These are phyloP conservation scores for Colletotrichum liriopes DNA, from an alignment of 2,329 filamentous ascomycete species.

Conservation along the genomic window DNA sequence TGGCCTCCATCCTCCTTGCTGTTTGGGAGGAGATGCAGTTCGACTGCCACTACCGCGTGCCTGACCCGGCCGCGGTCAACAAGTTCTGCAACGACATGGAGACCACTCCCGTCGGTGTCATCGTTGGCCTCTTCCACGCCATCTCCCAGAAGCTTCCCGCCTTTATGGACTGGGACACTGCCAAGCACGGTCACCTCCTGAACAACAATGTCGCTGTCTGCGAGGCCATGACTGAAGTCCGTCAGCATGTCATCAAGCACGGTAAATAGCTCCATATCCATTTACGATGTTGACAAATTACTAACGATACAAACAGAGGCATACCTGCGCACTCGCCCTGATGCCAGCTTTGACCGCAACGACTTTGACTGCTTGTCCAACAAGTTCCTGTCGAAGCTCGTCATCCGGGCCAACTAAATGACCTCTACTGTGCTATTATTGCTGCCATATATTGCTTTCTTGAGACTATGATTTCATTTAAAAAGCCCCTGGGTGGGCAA, in stretches of 20 bases:
- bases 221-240: conserved; percentile 96
- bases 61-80: conserved; percentile 85
- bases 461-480: conserved; percentile 20
- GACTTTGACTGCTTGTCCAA: conserved; percentile 97
- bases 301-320: conserved; percentile 76
- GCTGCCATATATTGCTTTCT: conserved; percentile 38
- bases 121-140: conserved; percentile 96
- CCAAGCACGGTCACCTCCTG: conserved; percentile 90
- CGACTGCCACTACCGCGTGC: conserved; percentile 95
- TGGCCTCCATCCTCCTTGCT: conserved; percentile 91
- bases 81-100: conserved; percentile 99
- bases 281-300: background rate
- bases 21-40: conserved; percentile 99
- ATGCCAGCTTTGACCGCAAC: conserved; percentile 87
- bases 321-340: conserved; percentile 86
- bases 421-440: conserved; percentile 41
- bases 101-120: conserved; percentile 93
- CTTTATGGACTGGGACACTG: conserved; percentile 94
- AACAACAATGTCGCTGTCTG: conserved; percentile 94
- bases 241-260: conserved; percentile 92
- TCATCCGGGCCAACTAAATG: conserved; percentile 89
- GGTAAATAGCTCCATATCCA: conserved; percentile 72
- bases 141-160: conserved; percentile 96
- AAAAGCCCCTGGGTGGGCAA: conserved; percentile 34
- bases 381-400: conserved; percentile 96